Conservation (phyloP, 179 eudicot genomes). For the Patellifolia procumbens region DNA sequence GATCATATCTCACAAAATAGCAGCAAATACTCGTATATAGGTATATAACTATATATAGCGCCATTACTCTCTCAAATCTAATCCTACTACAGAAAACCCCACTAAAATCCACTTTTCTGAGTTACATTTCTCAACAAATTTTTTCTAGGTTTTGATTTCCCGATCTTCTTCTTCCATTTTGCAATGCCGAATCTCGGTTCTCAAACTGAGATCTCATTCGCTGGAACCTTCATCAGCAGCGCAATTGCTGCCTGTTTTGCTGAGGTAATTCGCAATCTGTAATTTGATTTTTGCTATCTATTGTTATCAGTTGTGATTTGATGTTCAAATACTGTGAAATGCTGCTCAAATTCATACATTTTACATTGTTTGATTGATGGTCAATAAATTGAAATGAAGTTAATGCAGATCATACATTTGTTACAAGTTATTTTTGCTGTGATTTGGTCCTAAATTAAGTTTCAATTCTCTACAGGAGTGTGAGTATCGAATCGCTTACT, state of each 20-base stretch:
- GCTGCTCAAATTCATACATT: neutral
- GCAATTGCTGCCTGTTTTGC: conserved; percentile 93
- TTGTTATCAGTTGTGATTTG: neutral
- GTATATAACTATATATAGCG: too few species aligned
- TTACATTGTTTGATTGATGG: neutral
- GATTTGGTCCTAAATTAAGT: neutral
- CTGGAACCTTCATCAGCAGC: conserved; percentile 63
- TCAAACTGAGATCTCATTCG: conserved; percentile 66
- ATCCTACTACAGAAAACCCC: neutral
- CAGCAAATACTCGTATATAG: too few species aligned
- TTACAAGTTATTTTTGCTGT: neutral
- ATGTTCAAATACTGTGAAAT: neutral
- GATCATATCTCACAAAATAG: too few species aligned
- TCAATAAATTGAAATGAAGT: neutral
- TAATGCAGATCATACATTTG: neutral
- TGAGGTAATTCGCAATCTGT: conserved; percentile 46
- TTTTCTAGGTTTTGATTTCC: neutral
- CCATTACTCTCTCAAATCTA: too few species aligned
- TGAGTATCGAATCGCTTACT: neutral
- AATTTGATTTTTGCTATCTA: neutral
- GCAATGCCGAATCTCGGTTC: conserved; percentile 70
- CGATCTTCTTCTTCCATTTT: neutral
- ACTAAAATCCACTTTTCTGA: neutral
- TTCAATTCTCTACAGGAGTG: neutral
- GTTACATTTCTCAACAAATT: neutral